phyloP scores from a whole-genome alignment of 202 grass and related monocot genomes.

The Schoenoplectus triqueter region DNA sequence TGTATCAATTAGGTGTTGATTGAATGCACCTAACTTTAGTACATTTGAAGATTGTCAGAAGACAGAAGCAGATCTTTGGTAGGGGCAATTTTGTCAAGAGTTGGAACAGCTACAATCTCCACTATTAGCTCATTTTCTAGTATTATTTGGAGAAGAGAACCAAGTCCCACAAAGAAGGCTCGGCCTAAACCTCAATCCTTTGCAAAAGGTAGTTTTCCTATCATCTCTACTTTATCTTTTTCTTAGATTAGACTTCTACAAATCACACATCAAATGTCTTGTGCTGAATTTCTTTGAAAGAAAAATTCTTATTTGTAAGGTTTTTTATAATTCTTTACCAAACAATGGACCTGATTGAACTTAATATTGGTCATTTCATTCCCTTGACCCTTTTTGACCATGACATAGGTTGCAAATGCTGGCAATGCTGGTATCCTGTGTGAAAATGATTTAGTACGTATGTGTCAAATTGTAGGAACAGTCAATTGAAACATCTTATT shows the following conservation, averaged over 20 bases:
- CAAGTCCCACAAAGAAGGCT: slow-evolving; percentile 66
- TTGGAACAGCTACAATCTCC: slow-evolving; percentile 83
- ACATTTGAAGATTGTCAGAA: slow-evolving; percentile 76
- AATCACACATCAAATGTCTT: slow-evolving; percentile 3
- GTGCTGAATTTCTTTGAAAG: background rate
- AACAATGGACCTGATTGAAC: background rate
- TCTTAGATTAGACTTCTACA: background rate
- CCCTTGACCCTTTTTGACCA: background rate
- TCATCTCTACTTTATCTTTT: slow-evolving; percentile 32
- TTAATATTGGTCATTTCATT: background rate
- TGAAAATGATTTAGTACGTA: background rate
- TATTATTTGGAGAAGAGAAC: slow-evolving; percentile 85
- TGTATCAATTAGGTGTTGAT: slow-evolving; percentile 22
- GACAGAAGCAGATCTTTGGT: slow-evolving; percentile 93
- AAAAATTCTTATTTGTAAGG: background rate
- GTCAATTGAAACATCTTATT: slow-evolving; percentile 23
- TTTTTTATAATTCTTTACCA: background rate
- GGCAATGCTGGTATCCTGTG: background rate
- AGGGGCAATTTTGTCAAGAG: slow-evolving; percentile 91
- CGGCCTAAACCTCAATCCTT: slow-evolving; percentile 82
- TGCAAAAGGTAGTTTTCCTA: slow-evolving; percentile 73
- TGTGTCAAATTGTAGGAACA: background rate
- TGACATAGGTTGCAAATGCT: background rate
- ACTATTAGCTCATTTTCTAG: slow-evolving; percentile 96
- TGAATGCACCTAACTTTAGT: slow-evolving; percentile 15